A percentile compares a stretch with the other conserved stretches of the same genome.
These are phyloP conservation scores for Haplosporangium gracile DNA, from an alignment of 192 early-diverging fungal species.

Conservation along the genomic window DNA sequence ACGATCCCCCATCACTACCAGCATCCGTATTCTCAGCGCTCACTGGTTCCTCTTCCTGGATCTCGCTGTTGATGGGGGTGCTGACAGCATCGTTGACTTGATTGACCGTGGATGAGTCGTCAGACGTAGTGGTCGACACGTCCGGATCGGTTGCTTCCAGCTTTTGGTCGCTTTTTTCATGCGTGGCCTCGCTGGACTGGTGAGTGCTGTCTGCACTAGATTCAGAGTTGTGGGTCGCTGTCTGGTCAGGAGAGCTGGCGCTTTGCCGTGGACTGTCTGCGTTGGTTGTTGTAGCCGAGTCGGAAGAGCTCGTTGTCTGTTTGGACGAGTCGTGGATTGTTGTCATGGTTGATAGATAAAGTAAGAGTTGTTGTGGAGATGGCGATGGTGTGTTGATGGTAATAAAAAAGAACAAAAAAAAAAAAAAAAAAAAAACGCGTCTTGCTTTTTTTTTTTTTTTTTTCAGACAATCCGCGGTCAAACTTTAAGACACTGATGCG, in stretches of 20 bases:
- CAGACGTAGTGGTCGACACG: not conserved
- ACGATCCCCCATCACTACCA: not conserved
- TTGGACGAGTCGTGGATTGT: slow-evolving; percentile 24
- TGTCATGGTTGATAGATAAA: slow-evolving; percentile 7
- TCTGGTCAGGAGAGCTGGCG: not conserved
- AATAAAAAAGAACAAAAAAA: not conserved
- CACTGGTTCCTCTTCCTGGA: slow-evolving; percentile 17
- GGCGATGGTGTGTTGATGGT: too few species aligned
- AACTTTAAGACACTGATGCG: not conserved
- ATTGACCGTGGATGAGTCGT: not conserved
- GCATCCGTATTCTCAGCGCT: not conserved
- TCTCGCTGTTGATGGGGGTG: slow-evolving; percentile 20
- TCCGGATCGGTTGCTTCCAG: slow-evolving; percentile 27
- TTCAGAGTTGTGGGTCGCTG: not conserved
- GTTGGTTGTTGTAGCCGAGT: not conserved
- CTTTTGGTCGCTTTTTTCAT: slow-evolving; percentile 30
- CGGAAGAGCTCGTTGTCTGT: not conserved
- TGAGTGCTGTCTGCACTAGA: slow-evolving; percentile 8
- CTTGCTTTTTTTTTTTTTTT: not conserved
- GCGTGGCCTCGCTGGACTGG: slow-evolving; percentile 3
- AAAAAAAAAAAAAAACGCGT: not conserved
- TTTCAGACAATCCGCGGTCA: not conserved
- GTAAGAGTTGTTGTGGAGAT: not conserved
- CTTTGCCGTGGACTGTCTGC: not conserved
- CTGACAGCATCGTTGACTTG: slow-evolving; percentile 11